Evolutionary conservation across 768 basidiomycete species (phyloP), one percentile per base, ranked within the genome.

Genomic region (Lepiota brunneoincarnata): DNA sequence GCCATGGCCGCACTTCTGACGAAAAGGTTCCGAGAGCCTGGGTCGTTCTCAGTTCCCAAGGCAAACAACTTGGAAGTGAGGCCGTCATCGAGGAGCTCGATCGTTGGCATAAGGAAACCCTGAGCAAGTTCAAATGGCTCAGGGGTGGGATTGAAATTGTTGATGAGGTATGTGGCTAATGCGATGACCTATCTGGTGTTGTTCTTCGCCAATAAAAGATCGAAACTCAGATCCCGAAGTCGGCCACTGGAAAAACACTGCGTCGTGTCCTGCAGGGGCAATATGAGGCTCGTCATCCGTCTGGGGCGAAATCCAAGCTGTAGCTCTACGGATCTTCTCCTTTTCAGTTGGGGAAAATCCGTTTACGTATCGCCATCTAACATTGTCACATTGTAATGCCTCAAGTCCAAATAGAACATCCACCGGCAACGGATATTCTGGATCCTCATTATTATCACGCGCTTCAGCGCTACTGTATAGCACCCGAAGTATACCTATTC

Each of bases 211-310:
- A n/a, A n/a, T n/a, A n/a, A n/a, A n/a, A n/a, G n/a, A n/a, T n/a
- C n/a, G n/a, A n/a, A n/a, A n/a, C n/a, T n/a, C n/a, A 87, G 87
- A 84, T 90, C 42, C 89, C 89, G 1, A 91, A 89, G 60, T 79
- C 78, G 0, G 83, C 85, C 0, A 88, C 85, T 3, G 89, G 89
- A 2, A 91, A 91, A 69, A 79, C 81, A 1, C 63, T 90, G 45
- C 76, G 87, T 5, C 72, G 87, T 18, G 71, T 76, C 2, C 65
- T 91, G 52, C 80, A 83, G 55, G 86, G 87, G 9, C 71, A 69
- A 37, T 80, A 84, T 60, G 84, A 87, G 63, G 59, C 36, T 24
- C 52, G 52, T 20, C 17, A 9, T 6, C 2, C 31, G 2, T 14
- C 28, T 15, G 34, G 49, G 23, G 4, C 40, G 24, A 28, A 46